Evolutionary conservation across 2,329 filamentous ascomycete species (phyloP), one percentile per base, ranked within the genome.

Genomic region (Domatiomyces globalis): DNA sequence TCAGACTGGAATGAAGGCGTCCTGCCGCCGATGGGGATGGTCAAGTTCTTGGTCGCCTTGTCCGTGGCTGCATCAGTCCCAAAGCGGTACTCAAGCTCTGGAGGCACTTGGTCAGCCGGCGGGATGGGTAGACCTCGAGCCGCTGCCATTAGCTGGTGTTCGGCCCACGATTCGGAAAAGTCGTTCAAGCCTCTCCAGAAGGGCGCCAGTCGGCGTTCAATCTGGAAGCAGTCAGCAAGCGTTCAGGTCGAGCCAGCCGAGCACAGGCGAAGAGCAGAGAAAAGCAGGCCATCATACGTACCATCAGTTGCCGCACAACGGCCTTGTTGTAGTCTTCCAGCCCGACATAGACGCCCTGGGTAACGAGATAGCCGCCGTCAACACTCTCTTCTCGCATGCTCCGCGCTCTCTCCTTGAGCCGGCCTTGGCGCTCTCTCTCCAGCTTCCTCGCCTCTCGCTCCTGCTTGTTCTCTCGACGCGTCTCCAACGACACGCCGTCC

Each of bases 161-260:
- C 92, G 10, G 87, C 85, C 92, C 92, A 98, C 49, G 80, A 85
- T 19, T 86, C 79, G 15, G 83, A 84, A 67, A 92, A 87, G 66
- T 96, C 89, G 57, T 95, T 84, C 3, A 98, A 73, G 4, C 92
- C 92, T 63, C 84, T 83, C 88, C 90, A 98, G 67, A 98, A 98
- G 0, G 92, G 92, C 43, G 92, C 92, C 55, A 98, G 70, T 56
- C 85, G 83, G 60, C 92, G 79, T 69, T 98, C 92, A 65, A 98
- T 88, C 90, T 96, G 63, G n/a, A 17, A 22, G 56, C 45, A 54
- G n/a, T 3, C 54, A 39, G 33, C 65, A n/a, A 60, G 54, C 45
- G 45, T 22, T 27, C 18, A n/a, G 10, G n/a, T 9, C 8, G 36
- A 6, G 12, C 42, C 42, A n/a, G 33, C 18, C 56, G 54, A 46